Percentiles rank a stretch among this genome's conserved stretches.
phyloP scores from a whole-genome alignment of 441 rosid species.

The Syzygium syzygioides region DNA sequence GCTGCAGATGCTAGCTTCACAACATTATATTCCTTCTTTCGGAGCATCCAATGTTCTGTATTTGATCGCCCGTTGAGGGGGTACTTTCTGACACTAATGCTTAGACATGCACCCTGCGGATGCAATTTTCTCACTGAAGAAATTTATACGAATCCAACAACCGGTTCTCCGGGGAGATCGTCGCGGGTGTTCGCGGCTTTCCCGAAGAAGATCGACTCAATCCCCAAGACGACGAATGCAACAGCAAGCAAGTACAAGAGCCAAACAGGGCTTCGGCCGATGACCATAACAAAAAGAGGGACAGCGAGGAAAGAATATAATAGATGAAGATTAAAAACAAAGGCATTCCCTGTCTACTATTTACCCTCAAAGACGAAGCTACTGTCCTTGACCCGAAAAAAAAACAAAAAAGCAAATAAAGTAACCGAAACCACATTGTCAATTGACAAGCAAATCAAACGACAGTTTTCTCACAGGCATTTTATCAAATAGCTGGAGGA shows the following conservation, averaged over 20 bases:
- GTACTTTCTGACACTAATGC: not conserved
- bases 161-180: too few relatives aligned
- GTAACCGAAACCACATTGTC: not conserved
- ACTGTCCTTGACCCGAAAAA: too few relatives aligned
- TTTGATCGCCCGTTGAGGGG: not conserved
- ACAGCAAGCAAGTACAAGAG: conserved; percentile 3
- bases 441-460: too few relatives aligned
- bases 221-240: conserved; percentile 18
- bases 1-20: not conserved
- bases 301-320: not conserved
- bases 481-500: not conserved
- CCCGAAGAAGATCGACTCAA: conserved; percentile 42
- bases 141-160: not conserved
- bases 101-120: not conserved
- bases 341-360: not conserved
- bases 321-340: not conserved
- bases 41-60: not conserved
- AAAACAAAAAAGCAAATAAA: not conserved
- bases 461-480: not conserved
- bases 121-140: not conserved
- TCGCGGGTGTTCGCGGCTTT: conserved; percentile 60
- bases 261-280: conserved; percentile 27
- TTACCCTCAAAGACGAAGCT: not conserved
- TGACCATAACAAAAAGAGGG: conserved; percentile 13
- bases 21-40: not conserved